phyloP scores from a whole-genome alignment of 1,139 yeast species.

The Entelexis paramagnoliae region DNA sequence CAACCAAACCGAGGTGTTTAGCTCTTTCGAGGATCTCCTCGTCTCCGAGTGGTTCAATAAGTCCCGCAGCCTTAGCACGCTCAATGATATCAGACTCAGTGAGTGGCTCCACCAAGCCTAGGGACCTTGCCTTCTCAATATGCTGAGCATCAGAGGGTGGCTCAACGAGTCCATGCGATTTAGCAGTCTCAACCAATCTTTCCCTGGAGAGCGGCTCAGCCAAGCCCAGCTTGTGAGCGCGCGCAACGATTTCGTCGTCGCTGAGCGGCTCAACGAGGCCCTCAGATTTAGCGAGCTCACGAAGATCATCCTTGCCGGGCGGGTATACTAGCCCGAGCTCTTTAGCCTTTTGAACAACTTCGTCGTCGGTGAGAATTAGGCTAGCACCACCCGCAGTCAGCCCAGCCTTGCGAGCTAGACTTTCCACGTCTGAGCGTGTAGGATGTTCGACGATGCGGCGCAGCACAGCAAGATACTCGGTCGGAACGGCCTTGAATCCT shows the following conservation, averaged over 20 bases:
- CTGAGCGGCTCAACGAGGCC: constrained; percentile 17
- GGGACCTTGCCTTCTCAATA: constrained; percentile 9
- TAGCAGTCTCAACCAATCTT: constrained; percentile 19
- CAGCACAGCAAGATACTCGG: constrained; percentile 29
- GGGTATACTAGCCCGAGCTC: constrained; percentile 19
- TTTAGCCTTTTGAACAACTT: constrained; percentile 13
- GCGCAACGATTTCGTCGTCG: constrained; percentile 11
- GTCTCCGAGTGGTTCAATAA: constrained; percentile 17
- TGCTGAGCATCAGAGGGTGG: constrained; percentile 14
- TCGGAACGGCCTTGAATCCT: constrained; percentile 32
- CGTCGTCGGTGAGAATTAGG: constrained; percentile 13
- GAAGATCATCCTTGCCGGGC: constrained; percentile 3
- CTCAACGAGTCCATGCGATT: constrained; percentile 15
- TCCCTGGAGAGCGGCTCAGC: constrained; percentile 16
- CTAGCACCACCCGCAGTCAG: constrained; percentile 4
- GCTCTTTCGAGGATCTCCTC: constrained; percentile 9
- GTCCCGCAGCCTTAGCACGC: constrained; percentile 18
- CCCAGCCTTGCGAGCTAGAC: constrained; percentile 26
- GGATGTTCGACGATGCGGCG: constrained; percentile 32
- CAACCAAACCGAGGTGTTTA: constrained; percentile 11
- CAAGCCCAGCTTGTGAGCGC: constrained; percentile 20
- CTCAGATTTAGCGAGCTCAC: constrained; percentile 5
- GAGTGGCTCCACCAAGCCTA: constrained; percentile 10
- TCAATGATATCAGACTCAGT: constrained; percentile 10
- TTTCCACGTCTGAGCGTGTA: constrained; percentile 28